A percentile compares a stretch with the other conserved stretches of the same genome.
Evolutionary conservation across 1,139 yeast genomes (phyloP).

Genomic region (Candida tropicalis): DNA sequence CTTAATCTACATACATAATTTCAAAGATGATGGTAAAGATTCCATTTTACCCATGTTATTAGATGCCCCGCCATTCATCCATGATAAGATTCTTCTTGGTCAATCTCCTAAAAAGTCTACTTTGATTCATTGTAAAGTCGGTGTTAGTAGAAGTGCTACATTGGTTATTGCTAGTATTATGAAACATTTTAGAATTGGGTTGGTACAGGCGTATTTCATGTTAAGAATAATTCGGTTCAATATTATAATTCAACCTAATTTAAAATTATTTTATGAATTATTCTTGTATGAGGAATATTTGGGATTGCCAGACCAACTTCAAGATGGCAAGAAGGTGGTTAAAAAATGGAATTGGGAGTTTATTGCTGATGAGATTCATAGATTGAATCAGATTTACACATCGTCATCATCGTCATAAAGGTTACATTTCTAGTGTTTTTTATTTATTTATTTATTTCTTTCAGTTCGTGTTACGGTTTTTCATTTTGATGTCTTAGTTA

Average conservation of each 20-base stretch:
- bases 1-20: slow-evolving; percentile 35
- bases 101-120: slow-evolving; percentile 27
- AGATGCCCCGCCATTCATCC: slow-evolving; percentile 34
- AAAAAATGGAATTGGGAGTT: slow-evolving; percentile 35
- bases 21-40: slow-evolving; percentile 47
- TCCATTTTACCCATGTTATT: slow-evolving; percentile 34
- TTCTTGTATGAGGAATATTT: slow-evolving; percentile 72
- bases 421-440: neutral
- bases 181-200: slow-evolving; percentile 64
- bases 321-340: neutral
- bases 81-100: slow-evolving; percentile 30
- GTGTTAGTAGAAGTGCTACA: slow-evolving; percentile 89
- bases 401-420: neutral
- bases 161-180: slow-evolving; percentile 89
- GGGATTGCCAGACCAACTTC: slow-evolving; percentile 19
- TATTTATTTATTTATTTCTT: slow-evolving; percentile 4
- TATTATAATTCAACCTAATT: slow-evolving; percentile 88
- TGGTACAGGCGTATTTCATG: slow-evolving; percentile 75
- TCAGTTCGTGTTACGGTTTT: slow-evolving; percentile 1
- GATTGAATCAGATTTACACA: slow-evolving; percentile 38
- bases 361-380: slow-evolving; percentile 37
- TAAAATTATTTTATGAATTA: slow-evolving; percentile 82
- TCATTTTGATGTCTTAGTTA: neutral
- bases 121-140: slow-evolving; percentile 86
- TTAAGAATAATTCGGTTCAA: slow-evolving; percentile 85